A percentile compares a stretch with the other conserved stretches of the same genome.
Evolutionary conservation across 2,329 filamentous ascomycete species (phyloP).

Genomic region (Aureobasidium leucospermi): DNA sequence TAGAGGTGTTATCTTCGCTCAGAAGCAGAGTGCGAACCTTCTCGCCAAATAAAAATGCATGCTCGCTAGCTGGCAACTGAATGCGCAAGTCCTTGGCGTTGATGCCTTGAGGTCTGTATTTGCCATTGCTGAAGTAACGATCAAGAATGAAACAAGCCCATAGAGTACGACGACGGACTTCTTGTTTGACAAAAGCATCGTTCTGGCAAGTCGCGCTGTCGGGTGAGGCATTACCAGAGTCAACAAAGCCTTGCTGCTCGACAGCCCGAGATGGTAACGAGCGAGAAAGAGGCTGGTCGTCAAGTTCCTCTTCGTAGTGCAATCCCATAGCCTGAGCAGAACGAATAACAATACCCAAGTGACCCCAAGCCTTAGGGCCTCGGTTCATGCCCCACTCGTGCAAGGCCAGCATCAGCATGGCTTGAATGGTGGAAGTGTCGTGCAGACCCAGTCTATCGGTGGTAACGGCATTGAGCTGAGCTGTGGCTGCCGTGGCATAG

Average conservation of each 20-base stretch:
- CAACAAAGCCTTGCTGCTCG: background rate
- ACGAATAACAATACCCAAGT: constrained; percentile 52
- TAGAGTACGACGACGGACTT: constrained; percentile 62
- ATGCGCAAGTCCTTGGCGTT: constrained; percentile 53
- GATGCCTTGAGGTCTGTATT: constrained; percentile 53
- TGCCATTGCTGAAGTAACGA: constrained; percentile 59
- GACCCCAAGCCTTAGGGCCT: constrained; percentile 58
- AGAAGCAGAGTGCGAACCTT: constrained; percentile 48
- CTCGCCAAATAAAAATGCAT: constrained; percentile 55
- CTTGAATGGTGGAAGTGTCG: constrained; percentile 58
- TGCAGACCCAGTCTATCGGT: constrained; percentile 42
- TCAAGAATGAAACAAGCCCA: constrained; percentile 70
- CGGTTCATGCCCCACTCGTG: constrained; percentile 64
- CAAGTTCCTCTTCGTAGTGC: constrained; percentile 47
- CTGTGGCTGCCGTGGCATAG: constrained; percentile 53
- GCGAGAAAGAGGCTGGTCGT: constrained; percentile 27
- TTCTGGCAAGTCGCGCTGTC: constrained; percentile 19
- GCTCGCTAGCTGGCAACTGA: constrained; percentile 61
- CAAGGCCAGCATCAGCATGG: constrained; percentile 61
- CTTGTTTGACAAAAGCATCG: constrained; percentile 50
- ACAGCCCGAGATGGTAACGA: constrained; percentile 30
- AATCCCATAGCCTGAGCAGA: constrained; percentile 57
- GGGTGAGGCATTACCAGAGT: background rate
- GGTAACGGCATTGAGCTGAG: constrained; percentile 44
- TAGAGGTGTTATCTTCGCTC: constrained; percentile 29